Evolutionary conservation across 2,329 filamentous ascomycete species (phyloP).

Genomic region (Colletotrichum sp.): DNA sequence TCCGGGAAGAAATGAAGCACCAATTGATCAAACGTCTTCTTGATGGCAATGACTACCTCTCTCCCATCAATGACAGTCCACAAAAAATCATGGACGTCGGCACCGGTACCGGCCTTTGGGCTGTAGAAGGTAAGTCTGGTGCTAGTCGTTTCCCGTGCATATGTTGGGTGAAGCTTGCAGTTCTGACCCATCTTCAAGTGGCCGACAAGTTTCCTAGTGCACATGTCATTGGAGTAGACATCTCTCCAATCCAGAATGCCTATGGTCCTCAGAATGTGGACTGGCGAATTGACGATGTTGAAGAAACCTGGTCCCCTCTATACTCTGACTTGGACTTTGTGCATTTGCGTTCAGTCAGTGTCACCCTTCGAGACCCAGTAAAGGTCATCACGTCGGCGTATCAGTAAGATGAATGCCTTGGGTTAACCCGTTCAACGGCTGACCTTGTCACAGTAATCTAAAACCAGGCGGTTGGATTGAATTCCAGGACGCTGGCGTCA

Average conservation of each 20-base stretch:
- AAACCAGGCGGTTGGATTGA: constrained; percentile 46
- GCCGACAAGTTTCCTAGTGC: constrained; percentile 50
- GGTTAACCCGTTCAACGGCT: neutral
- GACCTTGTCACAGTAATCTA: constrained; percentile 30
- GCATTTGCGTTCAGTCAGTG: constrained; percentile 55
- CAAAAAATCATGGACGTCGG: constrained; percentile 57
- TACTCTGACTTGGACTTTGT: constrained; percentile 54
- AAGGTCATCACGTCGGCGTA: constrained; percentile 53
- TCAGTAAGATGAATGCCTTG: constrained; percentile 31
- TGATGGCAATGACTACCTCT: constrained; percentile 43
- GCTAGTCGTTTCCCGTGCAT: neutral
- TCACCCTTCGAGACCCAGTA: constrained; percentile 55
- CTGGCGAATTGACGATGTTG: constrained; percentile 54
- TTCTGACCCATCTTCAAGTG: constrained; percentile 33
- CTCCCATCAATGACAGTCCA: constrained; percentile 48
- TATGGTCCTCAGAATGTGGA: constrained; percentile 62
- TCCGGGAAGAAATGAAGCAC: constrained; percentile 54
- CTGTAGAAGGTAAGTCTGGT: constrained; percentile 49
- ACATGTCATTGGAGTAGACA: constrained; percentile 48
- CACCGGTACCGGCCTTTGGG: constrained; percentile 60
- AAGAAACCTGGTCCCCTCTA: constrained; percentile 35
- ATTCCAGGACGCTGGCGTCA: constrained; percentile 37
- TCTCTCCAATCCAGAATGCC: constrained; percentile 47
- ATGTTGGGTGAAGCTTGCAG: neutral
- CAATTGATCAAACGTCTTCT: constrained; percentile 52